phyloP scores from a whole-genome alignment of 108 stramenopile species.

The Chaetoceros tenuissimus region DNA sequence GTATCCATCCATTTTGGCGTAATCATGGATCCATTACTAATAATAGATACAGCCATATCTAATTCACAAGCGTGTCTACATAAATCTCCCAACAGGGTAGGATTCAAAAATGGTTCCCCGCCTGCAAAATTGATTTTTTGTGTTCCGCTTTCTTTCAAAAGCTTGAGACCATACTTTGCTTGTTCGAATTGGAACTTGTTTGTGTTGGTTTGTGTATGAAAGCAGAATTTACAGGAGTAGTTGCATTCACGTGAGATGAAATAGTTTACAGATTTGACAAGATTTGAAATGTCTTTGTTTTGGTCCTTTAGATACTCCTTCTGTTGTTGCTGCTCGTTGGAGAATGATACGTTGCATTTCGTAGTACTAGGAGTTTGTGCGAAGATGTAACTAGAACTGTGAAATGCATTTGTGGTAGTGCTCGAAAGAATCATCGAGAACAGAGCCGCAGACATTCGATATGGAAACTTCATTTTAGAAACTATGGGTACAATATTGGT shows the following conservation, averaged over 20 bases:
- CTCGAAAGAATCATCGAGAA: too few species aligned
- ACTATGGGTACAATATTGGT: too few species aligned
- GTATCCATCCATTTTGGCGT: constrained; percentile 20
- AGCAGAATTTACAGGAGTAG: constrained; percentile 22
- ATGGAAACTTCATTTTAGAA: too few species aligned
- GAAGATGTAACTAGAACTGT: too few species aligned
- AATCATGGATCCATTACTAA: constrained; percentile 29
- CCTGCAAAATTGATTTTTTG: constrained; percentile 41
- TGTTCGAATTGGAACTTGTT: constrained; percentile 5
- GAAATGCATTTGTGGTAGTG: too few species aligned
- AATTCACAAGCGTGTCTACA: constrained; percentile 17
- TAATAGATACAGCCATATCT: constrained; percentile 33
- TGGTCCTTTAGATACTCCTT: too few species aligned
- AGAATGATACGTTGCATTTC: too few species aligned
- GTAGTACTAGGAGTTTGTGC: too few species aligned
- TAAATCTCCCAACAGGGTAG: constrained; percentile 18
- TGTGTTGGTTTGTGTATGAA: constrained; percentile 15
- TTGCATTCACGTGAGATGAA: constrained; percentile 21
- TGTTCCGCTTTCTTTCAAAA: constrained; percentile 13
- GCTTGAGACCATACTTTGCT: constrained; percentile 8
- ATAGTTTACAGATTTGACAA: constrained; percentile 19
- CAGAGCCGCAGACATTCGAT: too few species aligned
- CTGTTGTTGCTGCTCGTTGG: too few species aligned
- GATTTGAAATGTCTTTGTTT: too few species aligned
- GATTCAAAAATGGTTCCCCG: constrained; percentile 31